Evolutionary conservation across 352 stramenopile species (phyloP).

Genomic region (Globisporangium acanthophoron): DNA sequence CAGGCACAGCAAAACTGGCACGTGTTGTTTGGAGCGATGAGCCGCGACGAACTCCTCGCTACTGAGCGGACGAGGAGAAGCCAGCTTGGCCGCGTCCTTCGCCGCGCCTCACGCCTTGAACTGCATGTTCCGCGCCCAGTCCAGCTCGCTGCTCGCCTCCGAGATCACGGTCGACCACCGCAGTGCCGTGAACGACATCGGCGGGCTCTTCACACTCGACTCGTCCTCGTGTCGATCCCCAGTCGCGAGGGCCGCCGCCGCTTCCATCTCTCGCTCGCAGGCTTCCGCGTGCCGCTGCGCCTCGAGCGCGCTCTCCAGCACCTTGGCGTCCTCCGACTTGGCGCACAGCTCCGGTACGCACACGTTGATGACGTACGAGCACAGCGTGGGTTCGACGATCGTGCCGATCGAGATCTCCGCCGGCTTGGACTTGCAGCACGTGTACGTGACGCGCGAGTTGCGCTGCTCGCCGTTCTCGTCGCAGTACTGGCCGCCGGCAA

Average conservation of each 20-base stretch:
- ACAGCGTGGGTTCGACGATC: conserved; percentile 78
- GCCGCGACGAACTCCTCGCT: no score
- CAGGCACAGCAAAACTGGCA: conserved; percentile 6
- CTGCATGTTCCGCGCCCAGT: conserved; percentile 70
- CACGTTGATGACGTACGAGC: conserved; percentile 72
- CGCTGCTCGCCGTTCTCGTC: conserved; percentile 79
- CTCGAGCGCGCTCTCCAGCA: conserved; percentile 12
- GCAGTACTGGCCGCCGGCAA: conserved; percentile 69
- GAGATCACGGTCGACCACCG: conserved; percentile 77
- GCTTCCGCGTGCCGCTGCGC: conserved; percentile 32
- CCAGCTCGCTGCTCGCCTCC: conserved; percentile 80
- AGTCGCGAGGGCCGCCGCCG: background rate
- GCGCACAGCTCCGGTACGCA: conserved; percentile 76
- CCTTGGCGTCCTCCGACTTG: conserved; percentile 18
- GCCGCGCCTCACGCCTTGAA: conserved; percentile 32
- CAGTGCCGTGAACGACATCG: conserved; percentile 55
- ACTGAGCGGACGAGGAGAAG: no score
- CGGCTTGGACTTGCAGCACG: conserved; percentile 67
- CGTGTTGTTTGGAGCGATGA: no score
- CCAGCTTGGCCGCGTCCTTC: no score
- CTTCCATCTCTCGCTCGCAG: conserved; percentile 39
- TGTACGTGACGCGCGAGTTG: conserved; percentile 68
- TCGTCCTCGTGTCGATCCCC: background rate
- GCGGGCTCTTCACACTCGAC: conserved; percentile 14
- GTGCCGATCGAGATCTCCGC: conserved; percentile 50